Evolutionary conservation across 2,329 filamentous ascomycete genomes (phyloP).

Genomic region (Dactylellina cionopaga): DNA sequence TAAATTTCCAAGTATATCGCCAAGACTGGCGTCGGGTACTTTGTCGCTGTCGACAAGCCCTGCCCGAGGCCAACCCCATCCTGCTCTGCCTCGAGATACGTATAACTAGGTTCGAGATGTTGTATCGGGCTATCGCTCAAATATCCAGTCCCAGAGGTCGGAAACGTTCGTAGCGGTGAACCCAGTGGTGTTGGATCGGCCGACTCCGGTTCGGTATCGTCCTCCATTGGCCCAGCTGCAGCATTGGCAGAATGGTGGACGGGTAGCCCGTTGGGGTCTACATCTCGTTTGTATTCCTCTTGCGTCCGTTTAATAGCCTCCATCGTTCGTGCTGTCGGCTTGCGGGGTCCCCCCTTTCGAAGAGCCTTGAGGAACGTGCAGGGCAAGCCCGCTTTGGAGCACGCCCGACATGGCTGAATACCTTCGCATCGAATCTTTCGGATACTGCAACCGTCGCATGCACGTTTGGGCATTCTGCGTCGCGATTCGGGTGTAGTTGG

Average conservation of each 20-base stretch:
- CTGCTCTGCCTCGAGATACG: constrained; percentile 46
- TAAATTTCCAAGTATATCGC: constrained; percentile 48
- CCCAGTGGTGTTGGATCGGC: constrained; percentile 32
- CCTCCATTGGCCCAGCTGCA: constrained; percentile 11
- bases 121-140: constrained; percentile 6
- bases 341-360: constrained; percentile 64
- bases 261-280: constrained; percentile 14
- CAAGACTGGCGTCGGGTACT: constrained; percentile 39
- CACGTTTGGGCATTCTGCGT: constrained; percentile 59
- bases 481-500: constrained; percentile 17
- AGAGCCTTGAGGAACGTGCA: constrained; percentile 66
- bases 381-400: constrained; percentile 62
- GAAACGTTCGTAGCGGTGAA: constrained; percentile 22
- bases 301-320: constrained; percentile 61
- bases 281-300: constrained; percentile 33
- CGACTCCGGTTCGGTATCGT: constrained; percentile 45
- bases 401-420: constrained; percentile 64
- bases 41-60: constrained; percentile 27
- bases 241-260: not conserved
- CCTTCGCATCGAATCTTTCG: constrained; percentile 67
- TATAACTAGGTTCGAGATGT: constrained; percentile 16
- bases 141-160: constrained; percentile 4
- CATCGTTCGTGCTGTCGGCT: constrained; percentile 63
- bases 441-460: constrained; percentile 67
- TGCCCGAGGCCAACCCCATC: constrained; percentile 44